Evolutionary conservation across 192 early-diverging fungal species (phyloP).

Genomic region (Rhizoclosmatium globosum): DNA sequence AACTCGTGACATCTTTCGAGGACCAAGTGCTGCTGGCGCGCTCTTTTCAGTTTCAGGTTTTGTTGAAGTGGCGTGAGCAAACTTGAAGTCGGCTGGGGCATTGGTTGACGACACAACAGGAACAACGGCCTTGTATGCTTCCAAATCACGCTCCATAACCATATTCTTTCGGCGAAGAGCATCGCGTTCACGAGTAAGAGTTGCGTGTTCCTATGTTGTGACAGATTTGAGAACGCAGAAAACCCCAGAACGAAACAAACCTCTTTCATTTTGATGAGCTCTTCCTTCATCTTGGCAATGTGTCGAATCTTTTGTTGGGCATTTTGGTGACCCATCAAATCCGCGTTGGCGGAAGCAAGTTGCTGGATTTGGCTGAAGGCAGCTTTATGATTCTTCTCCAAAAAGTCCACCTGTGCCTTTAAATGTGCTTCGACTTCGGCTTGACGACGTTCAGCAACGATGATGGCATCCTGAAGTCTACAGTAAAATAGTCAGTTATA

Average conservation of each 20-base stretch:
- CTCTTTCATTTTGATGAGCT: slow-evolving; percentile 53
- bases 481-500: background rate
- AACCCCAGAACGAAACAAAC: slow-evolving; percentile 27
- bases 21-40: too few species aligned
- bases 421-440: slow-evolving; percentile 24
- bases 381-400: slow-evolving; percentile 20
- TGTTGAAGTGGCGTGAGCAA: too few species aligned
- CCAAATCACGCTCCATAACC: slow-evolving; percentile 29
- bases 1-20: too few species aligned
- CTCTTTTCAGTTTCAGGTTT: too few species aligned
- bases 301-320: slow-evolving; percentile 58
- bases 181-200: slow-evolving; percentile 22
- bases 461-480: slow-evolving; percentile 9
- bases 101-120: background rate
- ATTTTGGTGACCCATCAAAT: slow-evolving; percentile 58
- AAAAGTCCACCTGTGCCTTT: slow-evolving; percentile 15
- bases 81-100: too few species aligned
- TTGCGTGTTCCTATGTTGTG: slow-evolving; percentile 20
- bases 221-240: background rate
- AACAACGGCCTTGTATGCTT: slow-evolving; percentile 23
- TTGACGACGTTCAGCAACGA: background rate
- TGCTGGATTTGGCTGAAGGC: slow-evolving; percentile 47
- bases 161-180: slow-evolving; percentile 13
- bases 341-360: slow-evolving; percentile 50
- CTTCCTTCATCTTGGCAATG: slow-evolving; percentile 52